These are phyloP conservation scores for Ceratocystis smalleyi DNA, from an alignment of 2,329 filamentous ascomycete genomes.

Conservation along the genomic window DNA sequence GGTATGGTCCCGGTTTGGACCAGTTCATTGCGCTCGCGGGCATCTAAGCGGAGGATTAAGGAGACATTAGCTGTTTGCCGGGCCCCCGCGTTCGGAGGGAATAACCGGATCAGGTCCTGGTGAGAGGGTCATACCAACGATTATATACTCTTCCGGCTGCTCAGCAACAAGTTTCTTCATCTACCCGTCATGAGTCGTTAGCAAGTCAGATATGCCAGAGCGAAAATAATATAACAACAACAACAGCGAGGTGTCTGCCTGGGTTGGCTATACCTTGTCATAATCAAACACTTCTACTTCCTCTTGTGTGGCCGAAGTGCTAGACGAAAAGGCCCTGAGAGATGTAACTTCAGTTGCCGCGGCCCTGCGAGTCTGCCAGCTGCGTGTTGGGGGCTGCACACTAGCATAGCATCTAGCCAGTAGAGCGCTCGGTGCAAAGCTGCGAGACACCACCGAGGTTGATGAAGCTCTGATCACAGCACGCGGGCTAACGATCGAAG, in stretches of 20 bases:
- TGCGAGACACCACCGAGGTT: neutral
- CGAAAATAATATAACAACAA: no score
- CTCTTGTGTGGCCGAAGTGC: neutral
- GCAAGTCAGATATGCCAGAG: neutral
- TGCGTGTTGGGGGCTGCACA: neutral
- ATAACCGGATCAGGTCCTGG: neutral
- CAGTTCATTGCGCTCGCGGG: conserved; percentile 58
- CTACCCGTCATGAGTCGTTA: neutral
- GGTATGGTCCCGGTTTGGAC: conserved; percentile 56
- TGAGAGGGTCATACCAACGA: conserved; percentile 12
- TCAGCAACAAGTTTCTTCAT: conserved; percentile 9
- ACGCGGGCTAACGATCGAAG: neutral
- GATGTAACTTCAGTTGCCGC: neutral
- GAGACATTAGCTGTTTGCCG: neutral
- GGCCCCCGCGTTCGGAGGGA: neutral
- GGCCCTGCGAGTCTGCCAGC: neutral
- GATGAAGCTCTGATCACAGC: neutral
- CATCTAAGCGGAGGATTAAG: conserved; percentile 32
- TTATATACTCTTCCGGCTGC: conserved; percentile 12
- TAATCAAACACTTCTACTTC: conserved; percentile 13
- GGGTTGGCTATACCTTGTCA: conserved; percentile 8
- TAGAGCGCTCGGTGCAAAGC: neutral
- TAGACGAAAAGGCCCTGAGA: neutral
- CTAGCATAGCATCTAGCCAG: neutral
- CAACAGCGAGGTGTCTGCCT: no score